Evolutionary conservation across 1,284 basidiomycete species (phyloP).

Genomic region (Cystobasidium slooffiae): DNA sequence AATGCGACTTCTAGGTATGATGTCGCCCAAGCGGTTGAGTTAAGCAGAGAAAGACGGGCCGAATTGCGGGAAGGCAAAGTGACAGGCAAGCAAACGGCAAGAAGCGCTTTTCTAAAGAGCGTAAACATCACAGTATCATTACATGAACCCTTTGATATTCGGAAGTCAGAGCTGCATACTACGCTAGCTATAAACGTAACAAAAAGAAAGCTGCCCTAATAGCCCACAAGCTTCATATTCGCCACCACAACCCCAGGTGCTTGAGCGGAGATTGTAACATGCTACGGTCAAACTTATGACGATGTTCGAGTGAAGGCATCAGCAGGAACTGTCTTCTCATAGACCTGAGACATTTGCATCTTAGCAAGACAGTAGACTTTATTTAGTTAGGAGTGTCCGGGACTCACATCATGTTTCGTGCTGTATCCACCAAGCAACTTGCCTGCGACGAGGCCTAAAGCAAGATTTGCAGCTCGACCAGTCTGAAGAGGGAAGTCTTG

Average conservation of each 20-base stretch:
- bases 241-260: not conserved
- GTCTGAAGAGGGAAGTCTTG: constrained; percentile 39
- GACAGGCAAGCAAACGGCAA: no score
- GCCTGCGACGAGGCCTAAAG: constrained; percentile 23
- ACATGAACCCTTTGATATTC: no score
- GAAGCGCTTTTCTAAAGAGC: no score
- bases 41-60: not conserved
- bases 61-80: no score
- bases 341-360: constrained; percentile 9
- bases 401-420: constrained; percentile 31
- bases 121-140: no score
- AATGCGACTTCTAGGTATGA: not conserved
- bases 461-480: constrained; percentile 30
- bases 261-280: no score
- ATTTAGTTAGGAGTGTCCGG: not conserved
- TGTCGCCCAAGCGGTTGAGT: not conserved
- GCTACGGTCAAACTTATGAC: not conserved
- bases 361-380: not conserved
- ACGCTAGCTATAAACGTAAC: not conserved
- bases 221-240: not conserved
- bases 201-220: no score
- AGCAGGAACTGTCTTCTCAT: constrained; percentile 21
- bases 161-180: no score
- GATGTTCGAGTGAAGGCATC: constrained; percentile 15
- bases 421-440: constrained; percentile 37